A percentile compares a stretch with the other conserved stretches of the same genome.
phyloP scores from a whole-genome alignment of 1,284 basidiomycete species.

The Cutaneotrichosporon cavernicola region DNA sequence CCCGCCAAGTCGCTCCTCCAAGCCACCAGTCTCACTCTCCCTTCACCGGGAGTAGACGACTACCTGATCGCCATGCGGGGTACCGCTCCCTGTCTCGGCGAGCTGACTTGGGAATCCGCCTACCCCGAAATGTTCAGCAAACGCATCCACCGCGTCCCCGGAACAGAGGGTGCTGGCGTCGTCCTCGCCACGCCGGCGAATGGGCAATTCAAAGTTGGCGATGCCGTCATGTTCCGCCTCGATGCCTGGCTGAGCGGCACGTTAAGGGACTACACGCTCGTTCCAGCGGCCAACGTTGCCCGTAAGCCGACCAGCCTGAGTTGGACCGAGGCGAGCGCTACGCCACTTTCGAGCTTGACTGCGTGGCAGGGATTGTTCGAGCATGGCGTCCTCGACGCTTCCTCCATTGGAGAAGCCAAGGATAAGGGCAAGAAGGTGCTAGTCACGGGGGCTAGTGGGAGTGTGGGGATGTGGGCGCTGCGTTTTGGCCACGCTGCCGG shows the following conservation, averaged over 20 bases:
- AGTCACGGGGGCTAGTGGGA: constrained; percentile 15
- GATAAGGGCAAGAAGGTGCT: constrained; percentile 12
- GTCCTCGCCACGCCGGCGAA: constrained; percentile 6
- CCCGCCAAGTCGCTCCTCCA: constrained; percentile 4
- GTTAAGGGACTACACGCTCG: constrained; percentile 11
- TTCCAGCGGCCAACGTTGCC: constrained; percentile 18
- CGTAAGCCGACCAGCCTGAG: constrained; percentile 15
- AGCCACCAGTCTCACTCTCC: constrained; percentile 8
- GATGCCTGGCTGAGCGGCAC: constrained; percentile 19
- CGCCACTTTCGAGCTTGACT: constrained; percentile 19
- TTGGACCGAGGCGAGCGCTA: constrained; percentile 21
- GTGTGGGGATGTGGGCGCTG: constrained; percentile 20
- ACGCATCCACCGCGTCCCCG: constrained; percentile 16
- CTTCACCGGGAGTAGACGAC: not conserved
- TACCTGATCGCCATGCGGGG: constrained; percentile 14
- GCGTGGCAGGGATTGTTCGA: constrained; percentile 23
- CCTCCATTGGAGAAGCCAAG: not conserved
- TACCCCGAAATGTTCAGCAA: constrained; percentile 6
- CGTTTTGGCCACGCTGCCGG: constrained; percentile 12
- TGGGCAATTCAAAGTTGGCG: constrained; percentile 8
- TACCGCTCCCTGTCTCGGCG: constrained; percentile 18
- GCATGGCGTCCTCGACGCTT: constrained; percentile 16
- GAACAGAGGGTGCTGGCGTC: constrained; percentile 23
- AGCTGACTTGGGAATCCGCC: constrained; percentile 18
- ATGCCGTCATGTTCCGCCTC: constrained; percentile 22